These are phyloP conservation scores for Phanerochaete carnosa DNA, from an alignment of 768 basidiomycete species.

Conservation along the genomic window DNA sequence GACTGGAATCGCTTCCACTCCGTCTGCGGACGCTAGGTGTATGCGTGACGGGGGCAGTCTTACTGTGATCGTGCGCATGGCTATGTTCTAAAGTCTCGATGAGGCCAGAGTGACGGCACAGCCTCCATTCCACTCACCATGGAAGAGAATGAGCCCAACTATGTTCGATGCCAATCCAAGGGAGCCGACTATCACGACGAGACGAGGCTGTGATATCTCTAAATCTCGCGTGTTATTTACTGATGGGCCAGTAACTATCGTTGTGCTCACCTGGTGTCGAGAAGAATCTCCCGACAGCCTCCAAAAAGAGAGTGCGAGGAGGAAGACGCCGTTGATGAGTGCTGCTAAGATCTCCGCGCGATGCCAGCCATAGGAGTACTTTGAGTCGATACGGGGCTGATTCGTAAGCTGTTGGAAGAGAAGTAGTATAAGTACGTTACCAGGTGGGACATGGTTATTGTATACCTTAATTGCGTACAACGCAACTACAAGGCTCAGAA, in stretches of 20 bases:
- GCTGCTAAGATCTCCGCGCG: slow-evolving; percentile 96
- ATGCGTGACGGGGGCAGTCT: slow-evolving; percentile 29
- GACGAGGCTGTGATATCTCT: slow-evolving; percentile 87
- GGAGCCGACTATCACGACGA: slow-evolving; percentile 88
- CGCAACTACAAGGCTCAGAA: slow-evolving; percentile 91
- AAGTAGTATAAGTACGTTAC: neutral
- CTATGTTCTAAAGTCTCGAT: neutral
- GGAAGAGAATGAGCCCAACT: slow-evolving; percentile 91
- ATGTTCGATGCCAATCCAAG: slow-evolving; percentile 90
- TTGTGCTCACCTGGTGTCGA: slow-evolving; percentile 61
- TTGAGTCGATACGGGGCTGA: slow-evolving; percentile 54
- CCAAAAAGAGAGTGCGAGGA: slow-evolving; percentile 91
- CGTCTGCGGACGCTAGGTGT: slow-evolving; percentile 34
- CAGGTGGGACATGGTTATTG: slow-evolving; percentile 19
- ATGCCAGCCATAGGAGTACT: slow-evolving; percentile 98
- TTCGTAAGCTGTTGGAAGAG: slow-evolving; percentile 53
- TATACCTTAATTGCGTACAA: slow-evolving; percentile 84
- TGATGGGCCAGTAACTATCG: neutral
- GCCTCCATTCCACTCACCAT: slow-evolving; percentile 52
- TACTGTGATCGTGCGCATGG: neutral
- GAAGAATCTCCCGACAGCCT: slow-evolving; percentile 91
- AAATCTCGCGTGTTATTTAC: slow-evolving; percentile 5
- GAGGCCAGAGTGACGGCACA: neutral
- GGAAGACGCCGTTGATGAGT: slow-evolving; percentile 93
- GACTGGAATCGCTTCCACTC: slow-evolving; percentile 13